Base-by-base conservation (phyloP, 192 early-diverging fungal species). In the Backusella westeae region DNA sequence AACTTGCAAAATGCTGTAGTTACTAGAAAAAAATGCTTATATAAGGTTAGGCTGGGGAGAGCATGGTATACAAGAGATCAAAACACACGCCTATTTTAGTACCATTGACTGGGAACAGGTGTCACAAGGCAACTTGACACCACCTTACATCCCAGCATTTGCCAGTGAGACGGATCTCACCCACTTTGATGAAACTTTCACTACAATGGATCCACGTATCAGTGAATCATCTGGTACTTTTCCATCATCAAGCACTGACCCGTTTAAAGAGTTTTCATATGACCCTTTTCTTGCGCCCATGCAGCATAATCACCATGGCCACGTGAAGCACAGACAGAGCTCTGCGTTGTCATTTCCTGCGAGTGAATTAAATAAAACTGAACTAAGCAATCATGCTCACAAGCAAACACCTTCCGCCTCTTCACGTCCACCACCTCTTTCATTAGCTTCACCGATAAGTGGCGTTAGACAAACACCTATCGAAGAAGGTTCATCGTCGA, bases 1-100 rank as follows among this genome's bases (percentile, higher is more conserved):
- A 53, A 53, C 3, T 56, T 23, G 19, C 46, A 91, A 91, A 86
- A 34, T 69, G 80, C 19, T 70, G 32, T 32, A 87, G 81, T 75
- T 90, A 1, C 80, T 91, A 34, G 84, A 90, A 59, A 88, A 88
- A 5, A 90, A 90, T 63, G 85, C 89, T n/a, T 72, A 80, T 6
- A 77, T 84, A 38, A 84, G 94, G 17, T 86, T 92, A 29, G 94
- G 94, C 32, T 76, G 82, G 12, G 80, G 91, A 7, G 72, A 77
- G 1, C 73, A 78, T 52, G 92, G 90, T 42, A 81, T 92, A 8
- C 87, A 90, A 29, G 89, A 88, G 68, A 93, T 95, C 70, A 93
- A 93, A 76, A 78, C 74, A 6, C 94, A 95, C 75, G 87, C 89
- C 21, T 91, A 87, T 78, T 95, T 95, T 78, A 83, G 81, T 26